Conservation (phyloP, 306 rosid species). For the Ammopiptanthus mongolicus region DNA sequence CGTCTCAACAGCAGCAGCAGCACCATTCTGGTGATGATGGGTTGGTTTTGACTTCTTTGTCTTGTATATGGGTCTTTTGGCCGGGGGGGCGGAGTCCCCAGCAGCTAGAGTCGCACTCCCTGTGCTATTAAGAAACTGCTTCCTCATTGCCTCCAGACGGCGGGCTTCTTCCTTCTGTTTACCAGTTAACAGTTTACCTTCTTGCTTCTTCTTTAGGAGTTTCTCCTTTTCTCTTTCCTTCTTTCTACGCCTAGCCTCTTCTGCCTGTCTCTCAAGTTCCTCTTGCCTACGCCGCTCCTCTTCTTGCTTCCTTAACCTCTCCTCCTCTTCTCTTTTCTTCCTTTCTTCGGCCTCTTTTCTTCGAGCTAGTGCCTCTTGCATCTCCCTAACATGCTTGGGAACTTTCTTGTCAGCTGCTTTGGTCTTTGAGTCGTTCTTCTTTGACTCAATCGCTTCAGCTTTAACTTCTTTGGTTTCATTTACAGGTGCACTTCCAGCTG, state of each 20-base stretch:
- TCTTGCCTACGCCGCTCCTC: slow-evolving; percentile 74
- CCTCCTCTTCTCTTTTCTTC: slow-evolving; percentile 80
- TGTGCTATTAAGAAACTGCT: slow-evolving; percentile 56
- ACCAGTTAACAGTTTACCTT: slow-evolving; percentile 66
- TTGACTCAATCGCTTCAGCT: slow-evolving; percentile 44
- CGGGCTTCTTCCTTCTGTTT: slow-evolving; percentile 89
- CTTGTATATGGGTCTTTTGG: slow-evolving; percentile 75
- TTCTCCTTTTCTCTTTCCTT: slow-evolving; percentile 92
- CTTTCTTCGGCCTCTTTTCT: slow-evolving; percentile 82
- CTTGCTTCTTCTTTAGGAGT: slow-evolving; percentile 55
- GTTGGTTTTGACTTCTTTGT: slow-evolving; percentile 61
- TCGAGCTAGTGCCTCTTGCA: slow-evolving; percentile 91
- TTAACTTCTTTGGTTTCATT: slow-evolving; percentile 44
- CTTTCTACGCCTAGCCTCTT: slow-evolving; percentile 74
- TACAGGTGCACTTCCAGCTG: slow-evolving; percentile 30
- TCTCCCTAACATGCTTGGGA: slow-evolving; percentile 99
- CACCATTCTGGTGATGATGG: slow-evolving; percentile 54
- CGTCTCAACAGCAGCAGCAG: slow-evolving; percentile 38
- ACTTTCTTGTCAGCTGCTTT: slow-evolving; percentile 83
- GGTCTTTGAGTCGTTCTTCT: slow-evolving; percentile 65
- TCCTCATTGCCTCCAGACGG: slow-evolving; percentile 73
- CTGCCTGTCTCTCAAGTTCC: slow-evolving; percentile 80
- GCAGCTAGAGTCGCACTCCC: slow-evolving; percentile 46
- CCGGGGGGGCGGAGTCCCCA: slow-evolving; percentile 49
- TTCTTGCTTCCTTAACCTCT: slow-evolving; percentile 80